Evolutionary conservation across 2,329 filamentous ascomycete genomes (phyloP).

Genomic region (Parastagonospora nodorum): DNA sequence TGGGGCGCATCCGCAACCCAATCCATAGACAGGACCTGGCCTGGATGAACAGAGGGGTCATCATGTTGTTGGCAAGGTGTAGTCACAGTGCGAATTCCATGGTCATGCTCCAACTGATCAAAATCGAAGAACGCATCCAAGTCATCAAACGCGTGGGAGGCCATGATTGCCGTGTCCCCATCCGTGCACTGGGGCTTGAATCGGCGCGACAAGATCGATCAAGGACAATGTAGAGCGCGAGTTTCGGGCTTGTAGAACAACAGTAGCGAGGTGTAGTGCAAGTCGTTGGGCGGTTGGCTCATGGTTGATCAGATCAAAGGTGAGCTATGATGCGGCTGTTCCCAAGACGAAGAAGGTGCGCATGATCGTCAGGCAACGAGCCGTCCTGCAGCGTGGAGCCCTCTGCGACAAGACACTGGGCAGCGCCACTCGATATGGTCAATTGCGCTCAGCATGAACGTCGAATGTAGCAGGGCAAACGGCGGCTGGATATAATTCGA

Average conservation of each 20-base stretch:
- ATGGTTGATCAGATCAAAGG: constrained; percentile 18
- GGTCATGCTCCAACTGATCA: constrained; percentile 31
- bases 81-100: constrained; percentile 3
- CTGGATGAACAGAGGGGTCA: background rate
- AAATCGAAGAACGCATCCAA: constrained; percentile 46
- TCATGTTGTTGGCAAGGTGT: background rate
- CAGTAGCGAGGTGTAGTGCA: constrained; percentile 9
- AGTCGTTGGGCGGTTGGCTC: constrained; percentile 20
- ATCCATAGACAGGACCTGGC: constrained; percentile 27
- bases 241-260: background rate
- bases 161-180: constrained; percentile 17
- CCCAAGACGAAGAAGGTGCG: constrained; percentile 8
- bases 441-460: too few species aligned
- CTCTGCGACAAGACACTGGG: background rate
- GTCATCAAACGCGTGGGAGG: constrained; percentile 16
- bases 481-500: too few species aligned
- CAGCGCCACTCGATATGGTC: background rate
- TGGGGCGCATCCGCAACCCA: constrained; percentile 17
- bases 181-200: constrained; percentile 13
- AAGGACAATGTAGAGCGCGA: constrained; percentile 3
- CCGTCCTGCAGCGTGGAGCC: background rate
- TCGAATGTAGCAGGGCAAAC: too few species aligned
- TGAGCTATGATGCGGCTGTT: constrained; percentile 15
- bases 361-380: constrained; percentile 7
- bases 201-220: constrained; percentile 10